phyloP scores from a whole-genome alignment of 2,329 filamentous ascomycete genomes.

The Trichoderma pleuroti region DNA sequence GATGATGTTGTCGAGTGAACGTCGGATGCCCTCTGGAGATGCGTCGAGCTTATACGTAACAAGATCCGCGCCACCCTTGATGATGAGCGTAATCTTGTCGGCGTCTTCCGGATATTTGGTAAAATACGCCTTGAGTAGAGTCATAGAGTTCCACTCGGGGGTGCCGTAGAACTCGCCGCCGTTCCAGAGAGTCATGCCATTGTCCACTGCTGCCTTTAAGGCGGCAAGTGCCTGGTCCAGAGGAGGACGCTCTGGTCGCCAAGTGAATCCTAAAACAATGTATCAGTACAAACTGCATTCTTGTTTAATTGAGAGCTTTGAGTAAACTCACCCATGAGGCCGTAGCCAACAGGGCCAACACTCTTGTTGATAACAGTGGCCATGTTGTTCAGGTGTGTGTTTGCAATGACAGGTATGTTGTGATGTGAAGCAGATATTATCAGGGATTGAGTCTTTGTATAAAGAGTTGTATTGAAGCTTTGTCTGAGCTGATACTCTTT shows the following conservation, averaged over 20 bases:
- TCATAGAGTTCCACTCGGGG: slow-evolving; percentile 55
- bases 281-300: not conserved
- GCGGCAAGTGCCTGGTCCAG: slow-evolving; percentile 51
- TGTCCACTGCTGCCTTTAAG: slow-evolving; percentile 50
- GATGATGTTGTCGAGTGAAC: slow-evolving; percentile 57
- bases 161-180: slow-evolving; percentile 63
- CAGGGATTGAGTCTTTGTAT: not conserved
- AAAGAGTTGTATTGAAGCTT: not conserved
- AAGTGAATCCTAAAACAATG: slow-evolving; percentile 40
- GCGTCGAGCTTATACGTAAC: slow-evolving; percentile 41
- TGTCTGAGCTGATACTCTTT: not conserved
- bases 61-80: slow-evolving; percentile 55
- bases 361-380: slow-evolving; percentile 39
- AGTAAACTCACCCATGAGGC: slow-evolving; percentile 48
- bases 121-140: slow-evolving; percentile 60
- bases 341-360: slow-evolving; percentile 50
- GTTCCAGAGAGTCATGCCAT: slow-evolving; percentile 55
- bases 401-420: too few species aligned
- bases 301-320: not conserved
- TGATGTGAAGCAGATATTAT: not conserved
- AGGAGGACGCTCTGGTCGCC: slow-evolving; percentile 38
- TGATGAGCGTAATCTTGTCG: slow-evolving; percentile 55
- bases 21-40: slow-evolving; percentile 51
- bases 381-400: not conserved
- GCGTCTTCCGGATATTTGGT: slow-evolving; percentile 61